Conservation (phyloP, 768 basidiomycete species). For the Leccinellum albellum region DNA sequence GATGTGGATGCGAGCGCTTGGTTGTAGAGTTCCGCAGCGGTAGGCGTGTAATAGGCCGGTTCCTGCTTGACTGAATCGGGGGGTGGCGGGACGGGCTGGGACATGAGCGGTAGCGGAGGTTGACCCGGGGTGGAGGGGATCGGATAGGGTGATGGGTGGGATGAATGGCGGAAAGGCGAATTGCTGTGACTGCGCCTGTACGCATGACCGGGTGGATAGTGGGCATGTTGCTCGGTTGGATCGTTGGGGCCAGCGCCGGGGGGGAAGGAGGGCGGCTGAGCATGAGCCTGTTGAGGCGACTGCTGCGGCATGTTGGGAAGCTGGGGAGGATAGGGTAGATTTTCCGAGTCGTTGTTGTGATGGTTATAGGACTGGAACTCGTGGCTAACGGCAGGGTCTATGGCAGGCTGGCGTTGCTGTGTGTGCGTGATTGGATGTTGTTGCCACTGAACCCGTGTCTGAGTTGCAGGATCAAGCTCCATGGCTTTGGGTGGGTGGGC, state of each 20-base stretch:
- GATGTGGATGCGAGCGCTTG: constrained; percentile 40
- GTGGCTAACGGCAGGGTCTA: constrained; percentile 34
- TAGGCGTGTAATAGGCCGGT: constrained; percentile 43
- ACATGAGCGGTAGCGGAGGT: constrained; percentile 28
- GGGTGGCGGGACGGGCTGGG: constrained; percentile 13
- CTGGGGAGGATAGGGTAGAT: constrained; percentile 24
- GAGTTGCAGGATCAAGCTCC: constrained; percentile 33
- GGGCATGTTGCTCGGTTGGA: constrained; percentile 32
- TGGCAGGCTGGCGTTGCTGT: constrained; percentile 32
- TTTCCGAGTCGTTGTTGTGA: constrained; percentile 22
- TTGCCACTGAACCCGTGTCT: constrained; percentile 34
- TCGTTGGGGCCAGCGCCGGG: constrained; percentile 35
- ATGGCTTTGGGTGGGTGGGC: constrained; percentile 28
- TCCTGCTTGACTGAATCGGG: constrained; percentile 40
- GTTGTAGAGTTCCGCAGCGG: constrained; percentile 52
- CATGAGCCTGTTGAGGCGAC: constrained; percentile 25
- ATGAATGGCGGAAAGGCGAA: constrained; percentile 37
- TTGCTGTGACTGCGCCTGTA: constrained; percentile 32
- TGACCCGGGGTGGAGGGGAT: constrained; percentile 31
- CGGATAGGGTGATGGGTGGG: constrained; percentile 38
- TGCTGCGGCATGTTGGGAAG: constrained; percentile 32
- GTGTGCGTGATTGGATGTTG: constrained; percentile 30
- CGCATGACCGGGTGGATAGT: constrained; percentile 33
- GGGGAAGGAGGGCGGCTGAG: constrained; percentile 36
- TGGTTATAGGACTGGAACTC: constrained; percentile 32